Base-by-base conservation (phyloP, 139 green algal species). In the Auxenochlorella pyrenoidosa region DNA sequence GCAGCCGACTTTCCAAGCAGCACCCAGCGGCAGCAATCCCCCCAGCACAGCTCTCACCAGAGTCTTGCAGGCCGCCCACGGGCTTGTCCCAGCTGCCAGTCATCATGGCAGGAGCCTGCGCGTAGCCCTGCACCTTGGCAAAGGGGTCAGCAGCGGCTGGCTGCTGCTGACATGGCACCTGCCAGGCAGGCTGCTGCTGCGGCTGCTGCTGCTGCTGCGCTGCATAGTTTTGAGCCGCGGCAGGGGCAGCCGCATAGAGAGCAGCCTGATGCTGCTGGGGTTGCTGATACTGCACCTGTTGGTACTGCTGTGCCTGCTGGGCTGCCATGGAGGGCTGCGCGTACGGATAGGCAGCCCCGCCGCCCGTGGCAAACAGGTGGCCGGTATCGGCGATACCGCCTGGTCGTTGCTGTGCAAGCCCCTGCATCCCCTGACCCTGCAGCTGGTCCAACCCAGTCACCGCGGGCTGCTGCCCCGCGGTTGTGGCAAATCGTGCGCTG, bases 111-210 rank as follows among this genome's bases (percentile, higher is more conserved):
- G 66, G n/a, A 47, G 36, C 70, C 34, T 76, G 34, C 5, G 54
- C 54, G 54, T 28, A 76, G 75, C 75, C 59, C 21, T 81, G 75
- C 43, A 81, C 43, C 43, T 81, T 81, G 32, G 75, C 75, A 47
- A 81, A 47, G 3, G 40, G 75, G 13, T 76, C 34, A 3, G 10
- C 70, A 6, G 10, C 18, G 16, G 15, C 54, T 18, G 30, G 12
- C 32, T 73, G 66, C 40, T 58, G 40, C 79, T 84, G 79, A 34
- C 54, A 10, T 36, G 36, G 79, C 13, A 19, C 78, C 58, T 65
- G 44, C 28, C 44, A 43, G 28, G 32, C 12, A 36, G 44, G n/a
- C n/a, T n/a, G 26, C 75, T 80, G 75, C 43, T 41, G 71, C 38
- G 1, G 44, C 75, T 65, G 75, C 26, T 40, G 19, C 44, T 28